Conservation (phyloP, 352 stramenopile genomes). For the Globisporangium perplexum region DNA sequence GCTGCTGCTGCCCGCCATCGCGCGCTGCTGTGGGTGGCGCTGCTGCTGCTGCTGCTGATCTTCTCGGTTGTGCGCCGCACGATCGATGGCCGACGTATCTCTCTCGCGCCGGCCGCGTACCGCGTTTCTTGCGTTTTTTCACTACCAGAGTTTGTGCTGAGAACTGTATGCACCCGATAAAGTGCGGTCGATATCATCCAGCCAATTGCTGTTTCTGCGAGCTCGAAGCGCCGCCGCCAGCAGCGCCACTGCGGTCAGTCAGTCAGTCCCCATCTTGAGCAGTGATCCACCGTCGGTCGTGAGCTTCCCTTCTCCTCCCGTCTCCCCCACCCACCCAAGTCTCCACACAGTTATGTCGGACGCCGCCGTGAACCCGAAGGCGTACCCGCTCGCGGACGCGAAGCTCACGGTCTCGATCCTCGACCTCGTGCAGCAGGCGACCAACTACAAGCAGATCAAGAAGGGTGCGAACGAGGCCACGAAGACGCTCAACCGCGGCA, state of each 20-base stretch:
- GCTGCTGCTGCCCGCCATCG: constrained; percentile 11
- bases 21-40: constrained; percentile 1
- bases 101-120: too few species aligned
- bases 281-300: constrained; percentile 90
- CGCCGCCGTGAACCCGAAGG: constrained; percentile 91
- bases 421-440: constrained; percentile 98
- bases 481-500: constrained; percentile 99
- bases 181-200: too few species aligned
- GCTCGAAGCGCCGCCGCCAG: not conserved
- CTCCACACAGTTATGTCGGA: constrained; percentile 47
- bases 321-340: too few species aligned
- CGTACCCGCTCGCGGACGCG: constrained; percentile 96
- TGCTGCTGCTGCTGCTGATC: constrained; percentile 13
- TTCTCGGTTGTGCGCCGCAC: not conserved
- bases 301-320: constrained; percentile 43
- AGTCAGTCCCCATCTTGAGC: constrained; percentile 21
- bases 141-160: too few species aligned
- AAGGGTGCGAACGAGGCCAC: constrained; percentile 99
- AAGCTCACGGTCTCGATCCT: constrained; percentile 99
- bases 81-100: too few species aligned
- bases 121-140: too few species aligned
- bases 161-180: too few species aligned
- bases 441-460: constrained; percentile 99
- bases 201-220: not conserved
- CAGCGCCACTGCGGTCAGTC: too few species aligned